phyloP scores from a whole-genome alignment of 495 filamentous ascomycete genomes.

The Penicillium parvum region DNA sequence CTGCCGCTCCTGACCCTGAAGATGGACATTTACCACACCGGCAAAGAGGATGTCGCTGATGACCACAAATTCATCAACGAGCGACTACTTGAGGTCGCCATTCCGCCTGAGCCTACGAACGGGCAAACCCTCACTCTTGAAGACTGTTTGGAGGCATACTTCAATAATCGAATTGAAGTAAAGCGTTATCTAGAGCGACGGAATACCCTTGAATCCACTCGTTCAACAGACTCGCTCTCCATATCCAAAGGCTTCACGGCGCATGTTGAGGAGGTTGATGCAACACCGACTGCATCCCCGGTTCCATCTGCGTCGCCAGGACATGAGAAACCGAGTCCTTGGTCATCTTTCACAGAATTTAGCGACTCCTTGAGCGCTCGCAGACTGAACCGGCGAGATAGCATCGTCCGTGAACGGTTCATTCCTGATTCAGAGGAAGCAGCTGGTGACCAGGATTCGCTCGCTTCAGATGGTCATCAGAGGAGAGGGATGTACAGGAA shows the following conservation, averaged over 20 bases:
- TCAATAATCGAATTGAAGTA: constrained; percentile 92
- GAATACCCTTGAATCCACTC: constrained; percentile 51
- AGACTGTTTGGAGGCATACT: constrained; percentile 87
- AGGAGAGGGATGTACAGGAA: constrained; percentile 57
- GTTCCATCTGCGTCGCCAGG: constrained; percentile 30
- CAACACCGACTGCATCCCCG: constrained; percentile 39
- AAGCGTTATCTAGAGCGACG: constrained; percentile 68
- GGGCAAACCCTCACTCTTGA: constrained; percentile 71
- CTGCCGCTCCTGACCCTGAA: constrained; percentile 86
- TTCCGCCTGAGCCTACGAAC: constrained; percentile 59
- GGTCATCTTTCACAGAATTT: constrained; percentile 29
- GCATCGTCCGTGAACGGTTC: constrained; percentile 60
- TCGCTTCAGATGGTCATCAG: constrained; percentile 14
- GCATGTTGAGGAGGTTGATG: constrained; percentile 59
- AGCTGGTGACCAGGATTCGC: constrained; percentile 28
- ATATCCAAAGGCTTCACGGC: constrained; percentile 42
- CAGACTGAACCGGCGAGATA: constrained; percentile 44
- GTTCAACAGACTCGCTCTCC: constrained; percentile 46
- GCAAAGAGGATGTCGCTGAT: constrained; percentile 72
- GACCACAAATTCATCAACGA: constrained; percentile 96
- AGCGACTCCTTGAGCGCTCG: constrained; percentile 17
- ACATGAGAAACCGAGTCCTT: constrained; percentile 27
- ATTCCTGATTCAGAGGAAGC: constrained; percentile 40
- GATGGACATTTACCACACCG: constrained; percentile 91
- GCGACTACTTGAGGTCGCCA: constrained; percentile 82